Conservation (phyloP, 164 flowering plant genomes). For the Umbellularia californica region DNA sequence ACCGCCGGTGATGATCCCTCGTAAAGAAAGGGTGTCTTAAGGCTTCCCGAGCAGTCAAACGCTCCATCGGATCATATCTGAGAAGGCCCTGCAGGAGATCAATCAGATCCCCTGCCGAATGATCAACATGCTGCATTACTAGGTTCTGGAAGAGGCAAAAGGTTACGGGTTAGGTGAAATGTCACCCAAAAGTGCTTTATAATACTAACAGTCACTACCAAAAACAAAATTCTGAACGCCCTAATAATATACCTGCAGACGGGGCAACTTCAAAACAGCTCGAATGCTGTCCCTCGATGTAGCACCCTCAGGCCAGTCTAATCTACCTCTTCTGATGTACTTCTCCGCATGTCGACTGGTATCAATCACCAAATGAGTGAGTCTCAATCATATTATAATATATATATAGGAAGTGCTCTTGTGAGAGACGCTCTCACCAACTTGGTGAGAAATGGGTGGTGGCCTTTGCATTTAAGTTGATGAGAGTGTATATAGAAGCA, state of each 20-base stretch:
- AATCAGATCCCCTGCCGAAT: conserved; percentile 60
- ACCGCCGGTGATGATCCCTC: conserved; percentile 33
- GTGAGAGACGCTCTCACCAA: no score
- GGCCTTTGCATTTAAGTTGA: no score
- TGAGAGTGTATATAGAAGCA: no score
- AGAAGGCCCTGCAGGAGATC: conserved; percentile 66
- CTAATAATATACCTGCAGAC: conserved; percentile 45
- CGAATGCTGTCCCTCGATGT: conserved; percentile 68
- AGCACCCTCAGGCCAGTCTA: conserved; percentile 78
- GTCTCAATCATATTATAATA: not conserved
- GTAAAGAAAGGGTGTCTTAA: conserved; percentile 64
- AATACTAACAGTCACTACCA: not conserved
- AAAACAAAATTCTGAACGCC: no score
- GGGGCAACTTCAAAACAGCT: conserved; percentile 55
- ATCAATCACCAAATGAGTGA: not conserved
- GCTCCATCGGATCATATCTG: conserved; percentile 48
- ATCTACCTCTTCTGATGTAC: conserved; percentile 54
- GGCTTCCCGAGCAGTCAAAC: conserved; percentile 61
- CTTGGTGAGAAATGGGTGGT: no score
- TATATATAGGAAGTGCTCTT: no score
- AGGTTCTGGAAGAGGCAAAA: conserved; percentile 31
- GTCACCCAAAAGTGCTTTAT: no score
- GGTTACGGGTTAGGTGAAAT: not conserved
- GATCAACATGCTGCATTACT: conserved; percentile 68
- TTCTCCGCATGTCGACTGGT: conserved; percentile 63